Percentiles rank a stretch among this genome's conserved stretches.
Conservation (phyloP, 108 stramenopile species). For the Nitzschia sp. region DNA sequence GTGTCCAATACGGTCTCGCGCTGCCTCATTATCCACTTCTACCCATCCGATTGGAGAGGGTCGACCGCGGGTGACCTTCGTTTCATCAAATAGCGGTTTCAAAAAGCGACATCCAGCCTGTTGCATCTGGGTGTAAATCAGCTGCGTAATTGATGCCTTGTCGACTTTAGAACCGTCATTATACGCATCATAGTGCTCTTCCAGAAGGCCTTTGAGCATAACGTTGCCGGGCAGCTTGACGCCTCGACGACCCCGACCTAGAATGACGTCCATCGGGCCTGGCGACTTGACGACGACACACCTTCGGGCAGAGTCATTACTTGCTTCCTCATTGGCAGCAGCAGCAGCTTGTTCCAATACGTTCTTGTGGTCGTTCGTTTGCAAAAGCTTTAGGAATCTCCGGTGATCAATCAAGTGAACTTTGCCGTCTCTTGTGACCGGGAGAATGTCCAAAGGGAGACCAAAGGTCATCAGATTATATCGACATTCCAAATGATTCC, state of each 20-base stretch:
- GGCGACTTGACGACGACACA: background rate
- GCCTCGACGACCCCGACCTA: slow-evolving; percentile 24
- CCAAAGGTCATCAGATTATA: slow-evolving; percentile 20
- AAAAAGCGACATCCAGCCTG: slow-evolving; percentile 28
- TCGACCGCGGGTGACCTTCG: background rate
- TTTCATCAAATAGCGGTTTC: background rate
- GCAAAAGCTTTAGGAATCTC: background rate
- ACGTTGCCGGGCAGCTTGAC: slow-evolving; percentile 21
- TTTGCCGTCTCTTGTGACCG: background rate
- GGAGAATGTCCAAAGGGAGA: slow-evolving; percentile 2
- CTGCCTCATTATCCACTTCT: slow-evolving; percentile 13
- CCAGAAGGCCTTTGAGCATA: slow-evolving; percentile 1
- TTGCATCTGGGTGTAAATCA: slow-evolving; percentile 10
- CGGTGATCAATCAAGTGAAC: background rate
- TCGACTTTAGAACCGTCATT: slow-evolving; percentile 14
- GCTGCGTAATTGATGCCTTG: slow-evolving; percentile 14
- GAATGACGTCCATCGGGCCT: slow-evolving; percentile 14
- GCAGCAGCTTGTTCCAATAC: background rate
- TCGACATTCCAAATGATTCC: background rate
- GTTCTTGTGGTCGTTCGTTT: background rate
- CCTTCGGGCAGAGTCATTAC: background rate
- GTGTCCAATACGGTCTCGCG: slow-evolving; percentile 8
- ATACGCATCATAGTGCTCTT: slow-evolving; percentile 14
- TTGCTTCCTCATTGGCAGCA: background rate
- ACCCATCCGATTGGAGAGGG: background rate